Conservation (phyloP, 768 basidiomycete species). For the Naganishia vaughanmartiniae region DNA sequence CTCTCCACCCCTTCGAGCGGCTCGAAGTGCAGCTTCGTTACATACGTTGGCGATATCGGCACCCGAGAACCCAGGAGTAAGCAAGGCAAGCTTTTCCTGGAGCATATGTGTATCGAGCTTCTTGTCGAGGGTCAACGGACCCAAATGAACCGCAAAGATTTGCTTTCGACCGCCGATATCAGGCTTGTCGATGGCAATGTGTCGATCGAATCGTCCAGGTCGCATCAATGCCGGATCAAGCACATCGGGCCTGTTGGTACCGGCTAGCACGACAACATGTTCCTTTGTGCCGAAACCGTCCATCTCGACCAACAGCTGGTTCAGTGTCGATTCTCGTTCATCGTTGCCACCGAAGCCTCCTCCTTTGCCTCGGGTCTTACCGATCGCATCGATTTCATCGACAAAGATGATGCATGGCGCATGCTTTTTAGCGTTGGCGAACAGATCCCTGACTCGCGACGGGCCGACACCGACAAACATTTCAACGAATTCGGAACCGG, state of each 20-base stretch:
- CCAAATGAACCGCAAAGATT: conserved; percentile 89
- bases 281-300: conserved; percentile 98
- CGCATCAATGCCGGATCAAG: conserved; percentile 93
- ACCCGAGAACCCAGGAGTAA: conserved; percentile 97
- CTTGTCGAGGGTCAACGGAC: conserved; percentile 68
- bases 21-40: conserved; percentile 94
- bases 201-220: conserved; percentile 95
- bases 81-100: conserved; percentile 88
- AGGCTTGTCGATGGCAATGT: conserved; percentile 90
- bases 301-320: conserved; percentile 98
- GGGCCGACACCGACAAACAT: conserved; percentile 99
- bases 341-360: conserved; percentile 89
- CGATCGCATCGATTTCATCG: conserved; percentile 99
- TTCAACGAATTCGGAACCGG: conserved; percentile 98
- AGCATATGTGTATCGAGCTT: conserved; percentile 54
- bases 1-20: conserved; percentile 79
- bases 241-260: conserved; percentile 95
- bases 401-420: conserved; percentile 98
- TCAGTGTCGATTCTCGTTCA: conserved; percentile 94
- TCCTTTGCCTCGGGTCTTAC: conserved; percentile 78
- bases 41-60: conserved; percentile 99
- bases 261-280: conserved; percentile 92
- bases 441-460: conserved; percentile 92
- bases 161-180: conserved; percentile 90
- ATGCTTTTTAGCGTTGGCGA: conserved; percentile 94